These are phyloP conservation scores for Symbiodinium natans DNA, from an alignment of 73 alveolate species.

Conservation along the genomic window DNA sequence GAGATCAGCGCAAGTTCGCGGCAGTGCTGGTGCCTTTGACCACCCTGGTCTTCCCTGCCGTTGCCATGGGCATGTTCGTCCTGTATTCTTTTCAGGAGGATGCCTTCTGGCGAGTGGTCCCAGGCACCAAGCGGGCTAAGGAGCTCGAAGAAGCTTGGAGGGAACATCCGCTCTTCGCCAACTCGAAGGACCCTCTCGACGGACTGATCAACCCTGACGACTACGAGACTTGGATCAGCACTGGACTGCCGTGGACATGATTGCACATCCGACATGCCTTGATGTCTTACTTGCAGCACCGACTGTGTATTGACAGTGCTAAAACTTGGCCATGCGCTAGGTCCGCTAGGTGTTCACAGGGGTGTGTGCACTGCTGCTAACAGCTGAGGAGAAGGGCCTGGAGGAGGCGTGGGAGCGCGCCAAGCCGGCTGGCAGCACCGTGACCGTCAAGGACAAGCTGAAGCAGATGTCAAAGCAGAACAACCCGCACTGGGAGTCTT, in stretches of 20 bases:
- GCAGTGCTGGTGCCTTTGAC: slow-evolving; percentile 88
- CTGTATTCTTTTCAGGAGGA: slow-evolving; percentile 56
- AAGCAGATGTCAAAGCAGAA: slow-evolving; percentile 55
- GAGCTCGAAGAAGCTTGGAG: slow-evolving; percentile 58
- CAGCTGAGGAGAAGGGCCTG: slow-evolving; percentile 38
- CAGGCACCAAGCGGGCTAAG: slow-evolving; percentile 50
- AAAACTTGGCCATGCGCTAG: too few species aligned
- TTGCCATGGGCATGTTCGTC: slow-evolving; percentile 47
- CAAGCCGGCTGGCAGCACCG: slow-evolving; percentile 89
- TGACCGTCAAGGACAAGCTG: slow-evolving; percentile 74
- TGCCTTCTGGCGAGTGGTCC: slow-evolving; percentile 70
- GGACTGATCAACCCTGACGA: slow-evolving; percentile 74
- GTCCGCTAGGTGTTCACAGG: too few species aligned
- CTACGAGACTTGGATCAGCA: slow-evolving; percentile 30
- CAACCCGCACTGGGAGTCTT: slow-evolving; percentile 67
- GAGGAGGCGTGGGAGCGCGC: slow-evolving; percentile 92
- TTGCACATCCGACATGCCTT: too few species aligned
- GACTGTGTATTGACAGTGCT: not conserved
- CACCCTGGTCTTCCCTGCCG: slow-evolving; percentile 60
- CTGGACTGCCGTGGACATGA: not conserved
- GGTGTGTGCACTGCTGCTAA: too few species aligned
- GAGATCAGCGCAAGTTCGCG: slow-evolving; percentile 72
- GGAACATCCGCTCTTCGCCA: slow-evolving; percentile 57
- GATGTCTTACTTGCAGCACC: too few species aligned
- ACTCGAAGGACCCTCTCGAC: slow-evolving; percentile 27